Evolutionary conservation across 495 filamentous ascomycete species (phyloP), one percentile per base, ranked within the genome.

Genomic region (Choiromyces venosus): DNA sequence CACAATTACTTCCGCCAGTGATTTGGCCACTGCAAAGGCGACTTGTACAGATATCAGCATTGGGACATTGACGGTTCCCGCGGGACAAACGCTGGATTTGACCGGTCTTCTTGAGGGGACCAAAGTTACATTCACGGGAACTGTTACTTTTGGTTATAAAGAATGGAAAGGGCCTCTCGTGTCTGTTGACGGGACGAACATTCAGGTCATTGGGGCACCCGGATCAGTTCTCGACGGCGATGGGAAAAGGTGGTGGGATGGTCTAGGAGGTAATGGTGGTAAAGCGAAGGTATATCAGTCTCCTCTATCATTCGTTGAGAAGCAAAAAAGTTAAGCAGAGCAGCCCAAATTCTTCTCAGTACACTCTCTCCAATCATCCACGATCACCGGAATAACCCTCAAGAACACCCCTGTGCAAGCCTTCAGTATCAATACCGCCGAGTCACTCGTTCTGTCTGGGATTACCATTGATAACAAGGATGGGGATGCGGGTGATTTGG

Each of bases 381-480:
- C 80, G 14, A 85, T 87, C 66, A 78, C 79, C 18, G 80, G 82
- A 38, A 46, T 86, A 25, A 76, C 82, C 38, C 82, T 86, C 70
- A 73, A 83, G 64, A 89, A 91, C 81, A 86, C 87, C 29, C 90
- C 89, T 0, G 87, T 91, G 8, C 90, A 91, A 73, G 84, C 82
- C 35, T 86, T 91, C 80, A 86, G 83, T 72, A 86, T 91, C 70
- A 85, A 87, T 80, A 81, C 82, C 9, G 80, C 82, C 2, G 81
- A 89, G 16, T 84, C 83, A 1, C 52, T 61, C 25, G 7, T 4
- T 29, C 9, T 61, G 25, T 61, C 52, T 33, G 25, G n/a, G 37
- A 84, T 90, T 74, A 88, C 86, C 6, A 86, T 91, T 74, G 87
- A 91, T 71, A 88, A 91, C 83, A 84, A 84, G 2, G 88, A 83